Evolutionary conservation across 1,139 yeast genomes (phyloP).

Genomic region (Pichia sp.): DNA sequence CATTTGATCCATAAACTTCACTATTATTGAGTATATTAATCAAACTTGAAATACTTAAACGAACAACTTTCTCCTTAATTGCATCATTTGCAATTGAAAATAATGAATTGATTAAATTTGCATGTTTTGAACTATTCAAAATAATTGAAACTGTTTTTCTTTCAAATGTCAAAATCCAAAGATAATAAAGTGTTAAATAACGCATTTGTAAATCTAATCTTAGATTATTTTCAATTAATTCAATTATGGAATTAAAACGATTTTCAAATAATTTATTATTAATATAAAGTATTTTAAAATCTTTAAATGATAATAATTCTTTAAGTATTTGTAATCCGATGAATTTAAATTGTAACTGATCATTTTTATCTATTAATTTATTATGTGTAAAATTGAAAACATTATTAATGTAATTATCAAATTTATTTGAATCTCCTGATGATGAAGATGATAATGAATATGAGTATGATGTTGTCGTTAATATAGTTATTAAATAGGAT

Average conservation of each 20-base stretch:
- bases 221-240: conserved; percentile 19
- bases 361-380: conserved; percentile 40
- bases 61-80: conserved; percentile 83
- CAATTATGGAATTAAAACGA: conserved; percentile 2
- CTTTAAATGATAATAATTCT: conserved; percentile 51
- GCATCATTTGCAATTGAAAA: conserved; percentile 57
- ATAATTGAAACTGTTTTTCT: conserved; percentile 45
- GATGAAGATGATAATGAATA: no score
- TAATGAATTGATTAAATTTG: conserved; percentile 51
- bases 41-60: conserved; percentile 71
- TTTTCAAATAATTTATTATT: not conserved
- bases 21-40: conserved; percentile 53
- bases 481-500: conserved; percentile 36
- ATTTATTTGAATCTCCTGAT: no score
- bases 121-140: conserved; percentile 39
- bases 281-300: conserved; percentile 56
- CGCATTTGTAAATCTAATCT: conserved; percentile 70
- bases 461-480: conserved; percentile 25
- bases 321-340: conserved; percentile 63
- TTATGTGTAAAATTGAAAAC: conserved; percentile 39
- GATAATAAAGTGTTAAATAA: conserved; percentile 66
- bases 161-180: conserved; percentile 84
- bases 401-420: not conserved
- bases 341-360: conserved; percentile 45
- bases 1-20: no score